Evolutionary conservation across 306 rosid genomes (phyloP).

Genomic region (Erythrophleum fordii): DNA sequence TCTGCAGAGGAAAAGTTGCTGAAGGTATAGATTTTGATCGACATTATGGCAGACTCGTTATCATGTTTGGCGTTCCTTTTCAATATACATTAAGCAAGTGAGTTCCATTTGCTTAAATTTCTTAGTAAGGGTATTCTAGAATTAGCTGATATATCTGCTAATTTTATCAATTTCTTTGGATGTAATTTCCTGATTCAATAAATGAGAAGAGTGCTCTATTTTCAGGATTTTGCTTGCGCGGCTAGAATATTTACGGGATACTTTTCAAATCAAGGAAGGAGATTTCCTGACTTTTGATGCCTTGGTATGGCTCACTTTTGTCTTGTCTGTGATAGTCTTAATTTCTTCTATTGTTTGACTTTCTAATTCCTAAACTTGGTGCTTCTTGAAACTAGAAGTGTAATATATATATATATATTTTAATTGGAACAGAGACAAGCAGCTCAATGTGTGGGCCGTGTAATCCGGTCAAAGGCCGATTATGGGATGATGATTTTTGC

Average conservation of each 20-base stretch:
- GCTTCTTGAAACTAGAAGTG: slow-evolving; percentile 12
- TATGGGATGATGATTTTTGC: slow-evolving; percentile 99
- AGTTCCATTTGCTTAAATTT: slow-evolving; percentile 33
- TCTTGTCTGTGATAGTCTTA: neutral
- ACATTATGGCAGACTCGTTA: slow-evolving; percentile 70
- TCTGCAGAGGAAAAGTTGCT: slow-evolving; percentile 67
- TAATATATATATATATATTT: too few species aligned
- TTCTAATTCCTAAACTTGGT: slow-evolving; percentile 6
- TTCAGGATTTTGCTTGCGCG: slow-evolving; percentile 69
- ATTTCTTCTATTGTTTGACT: slow-evolving; percentile 11
- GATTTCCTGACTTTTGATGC: slow-evolving; percentile 97
- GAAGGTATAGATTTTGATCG: slow-evolving; percentile 76
- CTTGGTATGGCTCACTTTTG: slow-evolving; percentile 56
- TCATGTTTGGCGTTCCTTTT: slow-evolving; percentile 75
- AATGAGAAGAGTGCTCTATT: slow-evolving; percentile 24
- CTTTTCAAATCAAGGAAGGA: slow-evolving; percentile 90
- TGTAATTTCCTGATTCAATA: neutral
- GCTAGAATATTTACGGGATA: slow-evolving; percentile 64
- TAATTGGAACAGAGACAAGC: slow-evolving; percentile 83
- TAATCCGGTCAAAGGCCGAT: slow-evolving; percentile 95
- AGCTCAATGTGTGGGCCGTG: slow-evolving; percentile 98
- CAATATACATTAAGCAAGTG: slow-evolving; percentile 78
- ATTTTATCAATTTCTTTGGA: neutral
- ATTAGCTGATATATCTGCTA: neutral
- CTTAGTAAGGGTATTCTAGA: neutral